These are phyloP conservation scores for Cyberlindnera samutprakarnensis DNA, from an alignment of 805 yeast genomes.

Conservation along the genomic window DNA sequence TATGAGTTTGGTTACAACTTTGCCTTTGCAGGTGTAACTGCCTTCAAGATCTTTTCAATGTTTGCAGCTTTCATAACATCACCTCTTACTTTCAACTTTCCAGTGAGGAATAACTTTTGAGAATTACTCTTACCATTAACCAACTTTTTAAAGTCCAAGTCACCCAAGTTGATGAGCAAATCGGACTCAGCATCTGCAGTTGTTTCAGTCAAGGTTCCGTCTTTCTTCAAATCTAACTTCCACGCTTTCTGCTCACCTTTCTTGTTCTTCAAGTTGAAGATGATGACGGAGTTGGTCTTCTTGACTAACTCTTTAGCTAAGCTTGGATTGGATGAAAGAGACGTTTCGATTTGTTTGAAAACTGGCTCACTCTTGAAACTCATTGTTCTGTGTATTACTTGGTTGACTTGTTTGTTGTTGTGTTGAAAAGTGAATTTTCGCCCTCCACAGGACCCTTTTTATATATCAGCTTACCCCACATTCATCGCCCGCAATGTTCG, in stretches of 20 bases:
- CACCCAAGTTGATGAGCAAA: slow-evolving; percentile 56
- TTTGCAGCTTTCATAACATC: slow-evolving; percentile 86
- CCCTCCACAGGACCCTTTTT: too few species aligned
- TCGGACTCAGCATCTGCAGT: slow-evolving; percentile 46
- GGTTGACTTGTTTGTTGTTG: not conserved
- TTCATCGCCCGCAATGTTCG: too few species aligned
- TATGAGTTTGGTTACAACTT: slow-evolving; percentile 36
- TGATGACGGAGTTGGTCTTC: slow-evolving; percentile 52
- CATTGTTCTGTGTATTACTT: slow-evolving; percentile 5
- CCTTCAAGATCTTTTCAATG: slow-evolving; percentile 61
- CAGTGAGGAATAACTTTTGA: slow-evolving; percentile 76
- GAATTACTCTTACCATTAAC: slow-evolving; percentile 77
- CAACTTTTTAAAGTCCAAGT: slow-evolving; percentile 62
- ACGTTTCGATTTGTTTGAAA: slow-evolving; percentile 15
- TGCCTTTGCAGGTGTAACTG: slow-evolving; percentile 35
- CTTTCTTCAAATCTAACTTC: slow-evolving; percentile 55
- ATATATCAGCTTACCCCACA: too few species aligned
- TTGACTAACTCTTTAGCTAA: slow-evolving; percentile 16
- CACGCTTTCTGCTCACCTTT: slow-evolving; percentile 48
- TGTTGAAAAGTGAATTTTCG: too few species aligned
- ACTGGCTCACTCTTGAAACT: slow-evolving; percentile 21
- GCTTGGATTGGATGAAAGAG: slow-evolving; percentile 11
- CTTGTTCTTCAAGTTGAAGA: slow-evolving; percentile 59
- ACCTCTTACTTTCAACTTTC: slow-evolving; percentile 82
- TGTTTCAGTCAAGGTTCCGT: slow-evolving; percentile 35